A percentile compares a stretch with the other conserved stretches of the same genome.
These are phyloP conservation scores for Piper longum DNA, from an alignment of 164 flowering plant species.

Conservation along the genomic window DNA sequence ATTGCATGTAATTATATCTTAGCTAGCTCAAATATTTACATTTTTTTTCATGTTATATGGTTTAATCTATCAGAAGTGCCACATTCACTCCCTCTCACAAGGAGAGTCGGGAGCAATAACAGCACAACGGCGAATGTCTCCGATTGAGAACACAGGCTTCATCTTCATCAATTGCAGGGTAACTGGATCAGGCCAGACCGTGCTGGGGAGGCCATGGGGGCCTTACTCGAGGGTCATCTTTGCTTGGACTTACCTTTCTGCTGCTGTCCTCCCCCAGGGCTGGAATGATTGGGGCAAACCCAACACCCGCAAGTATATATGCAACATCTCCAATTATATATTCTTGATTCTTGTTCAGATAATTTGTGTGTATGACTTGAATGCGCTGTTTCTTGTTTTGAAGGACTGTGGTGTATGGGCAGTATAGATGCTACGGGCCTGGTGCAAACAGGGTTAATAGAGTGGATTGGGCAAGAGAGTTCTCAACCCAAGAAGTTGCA, in stretches of 20 bases:
- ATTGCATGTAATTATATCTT: too few relatives aligned
- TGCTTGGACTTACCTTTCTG: conserved; percentile 27
- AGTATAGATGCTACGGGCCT: conserved; percentile 53
- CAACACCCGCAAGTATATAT: conserved; percentile 9
- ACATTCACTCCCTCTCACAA: conserved; percentile 32
- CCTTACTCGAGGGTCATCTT: conserved; percentile 33
- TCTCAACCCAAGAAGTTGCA: conserved; percentile 37
- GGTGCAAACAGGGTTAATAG: conserved; percentile 33
- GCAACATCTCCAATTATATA: neutral
- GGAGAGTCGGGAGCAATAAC: conserved; percentile 35
- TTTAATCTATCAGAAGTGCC: conserved; percentile 36
- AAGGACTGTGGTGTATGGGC: conserved; percentile 49
- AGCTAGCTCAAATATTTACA: too few relatives aligned
- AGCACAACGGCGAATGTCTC: conserved; percentile 37
- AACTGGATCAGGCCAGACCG: conserved; percentile 17
- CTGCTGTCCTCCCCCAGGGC: conserved; percentile 25
- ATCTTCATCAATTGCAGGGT: conserved; percentile 38
- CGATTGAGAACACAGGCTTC: conserved; percentile 43
- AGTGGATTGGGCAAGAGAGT: conserved; percentile 39
- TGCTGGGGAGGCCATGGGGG: conserved; percentile 53
- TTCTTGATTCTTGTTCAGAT: neutral
- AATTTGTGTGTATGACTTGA: too few relatives aligned
- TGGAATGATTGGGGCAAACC: conserved; percentile 44
- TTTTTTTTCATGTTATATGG: too few relatives aligned
- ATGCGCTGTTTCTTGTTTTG: neutral